Evolutionary conservation across 805 yeast species (phyloP).

Genomic region (Grigorovia humatica): DNA sequence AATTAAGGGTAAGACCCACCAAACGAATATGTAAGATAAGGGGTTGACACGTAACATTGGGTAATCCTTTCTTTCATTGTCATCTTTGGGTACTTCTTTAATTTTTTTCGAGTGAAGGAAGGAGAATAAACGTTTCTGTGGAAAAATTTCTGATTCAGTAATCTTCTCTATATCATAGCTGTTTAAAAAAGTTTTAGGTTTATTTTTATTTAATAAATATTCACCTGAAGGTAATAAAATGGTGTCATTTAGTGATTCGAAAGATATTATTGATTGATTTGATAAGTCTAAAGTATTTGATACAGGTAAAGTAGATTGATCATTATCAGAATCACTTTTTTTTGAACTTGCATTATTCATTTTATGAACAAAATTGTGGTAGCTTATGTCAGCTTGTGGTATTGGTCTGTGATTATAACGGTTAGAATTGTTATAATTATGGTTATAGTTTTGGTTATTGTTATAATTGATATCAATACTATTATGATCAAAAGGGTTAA

Average conservation of each 20-base stretch:
- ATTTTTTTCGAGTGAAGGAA: slow-evolving; percentile 39
- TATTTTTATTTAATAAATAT: slow-evolving; percentile 19
- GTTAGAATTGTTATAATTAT: not conserved
- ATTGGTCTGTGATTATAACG: not conserved
- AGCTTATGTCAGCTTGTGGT: not conserved
- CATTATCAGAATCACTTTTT: not conserved
- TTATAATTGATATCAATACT: not conserved
- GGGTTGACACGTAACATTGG: slow-evolving; percentile 38
- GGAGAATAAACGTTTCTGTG: slow-evolving; percentile 42
- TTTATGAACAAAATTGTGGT: not conserved
- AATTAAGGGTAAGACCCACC: slow-evolving; percentile 62
- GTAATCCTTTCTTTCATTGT: slow-evolving; percentile 40
- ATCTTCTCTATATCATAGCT: slow-evolving; percentile 28
- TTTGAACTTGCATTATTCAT: not conserved
- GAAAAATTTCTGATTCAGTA: slow-evolving; percentile 25
- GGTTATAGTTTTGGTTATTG: too few relatives aligned
- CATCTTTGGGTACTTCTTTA: slow-evolving; percentile 38
- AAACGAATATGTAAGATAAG: slow-evolving; percentile 41
- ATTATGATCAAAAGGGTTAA: not conserved
- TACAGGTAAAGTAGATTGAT: not conserved
- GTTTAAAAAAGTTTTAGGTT: slow-evolving; percentile 25
- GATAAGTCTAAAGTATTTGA: not conserved
- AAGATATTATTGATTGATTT: not conserved
- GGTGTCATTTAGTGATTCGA: not conserved
- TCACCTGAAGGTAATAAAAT: slow-evolving; percentile 15